Evolutionary conservation across 306 rosid genomes (phyloP).

Genomic region (Cucurbita ficifolia): DNA sequence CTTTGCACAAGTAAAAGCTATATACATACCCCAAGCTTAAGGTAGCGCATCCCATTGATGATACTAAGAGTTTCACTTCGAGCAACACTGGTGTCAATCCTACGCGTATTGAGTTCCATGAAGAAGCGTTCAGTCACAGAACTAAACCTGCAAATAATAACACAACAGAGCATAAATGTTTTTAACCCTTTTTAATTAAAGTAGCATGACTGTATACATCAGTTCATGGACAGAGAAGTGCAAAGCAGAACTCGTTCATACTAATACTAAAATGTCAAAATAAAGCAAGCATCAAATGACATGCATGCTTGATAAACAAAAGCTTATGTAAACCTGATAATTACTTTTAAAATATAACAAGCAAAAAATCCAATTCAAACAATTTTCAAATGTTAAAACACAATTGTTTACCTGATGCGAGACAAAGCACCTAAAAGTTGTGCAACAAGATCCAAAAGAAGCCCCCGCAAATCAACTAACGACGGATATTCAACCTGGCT

Average conservation of each 20-base stretch:
- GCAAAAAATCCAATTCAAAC: neutral
- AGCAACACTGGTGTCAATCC: conserved; percentile 70
- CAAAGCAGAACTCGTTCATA: neutral
- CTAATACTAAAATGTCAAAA: neutral
- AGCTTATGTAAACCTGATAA: neutral
- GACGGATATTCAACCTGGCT: conserved; percentile 98
- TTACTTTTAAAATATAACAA: neutral
- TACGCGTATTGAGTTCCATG: conserved; percentile 92
- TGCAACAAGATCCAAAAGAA: conserved; percentile 96
- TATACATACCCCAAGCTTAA: conserved; percentile 85
- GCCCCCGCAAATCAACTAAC: conserved; percentile 92
- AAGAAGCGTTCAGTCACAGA: conserved; percentile 97
- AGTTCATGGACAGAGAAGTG: neutral
- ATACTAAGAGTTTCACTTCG: conserved; percentile 96
- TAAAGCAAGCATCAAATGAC: neutral
- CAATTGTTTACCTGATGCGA: conserved; percentile 68
- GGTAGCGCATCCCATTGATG: conserved; percentile 98
- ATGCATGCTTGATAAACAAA: neutral
- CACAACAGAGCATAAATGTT: neutral
- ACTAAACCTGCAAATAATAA: conserved; percentile 55
- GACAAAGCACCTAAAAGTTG: conserved; percentile 95
- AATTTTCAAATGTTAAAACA: neutral
- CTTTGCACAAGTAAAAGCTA: conserved; percentile 10
- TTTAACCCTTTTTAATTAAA: neutral
- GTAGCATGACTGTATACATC: neutral